Evolutionary conservation across 495 filamentous ascomycete genomes (phyloP).

Genomic region (Glonium stellatum): DNA sequence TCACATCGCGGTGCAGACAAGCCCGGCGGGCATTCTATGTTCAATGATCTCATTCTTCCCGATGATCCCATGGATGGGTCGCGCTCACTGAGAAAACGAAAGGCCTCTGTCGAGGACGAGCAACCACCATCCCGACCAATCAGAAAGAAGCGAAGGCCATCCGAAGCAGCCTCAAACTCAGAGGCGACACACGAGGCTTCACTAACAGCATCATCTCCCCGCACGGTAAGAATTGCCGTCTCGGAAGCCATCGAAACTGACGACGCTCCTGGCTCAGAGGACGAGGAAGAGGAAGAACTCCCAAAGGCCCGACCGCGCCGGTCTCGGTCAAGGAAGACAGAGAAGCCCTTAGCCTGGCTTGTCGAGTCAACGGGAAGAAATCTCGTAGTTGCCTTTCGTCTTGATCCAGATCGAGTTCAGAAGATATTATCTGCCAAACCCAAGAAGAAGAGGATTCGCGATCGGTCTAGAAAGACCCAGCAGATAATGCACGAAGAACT

Average conservation of each 20-base stretch:
- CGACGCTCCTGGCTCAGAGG: constrained; percentile 21
- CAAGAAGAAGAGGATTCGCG: constrained; percentile 45
- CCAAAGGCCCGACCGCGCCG: constrained; percentile 27
- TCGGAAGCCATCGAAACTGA: constrained; percentile 24
- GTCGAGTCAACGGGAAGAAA: constrained; percentile 33
- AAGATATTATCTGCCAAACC: constrained; percentile 49
- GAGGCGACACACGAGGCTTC: constrained; percentile 13
- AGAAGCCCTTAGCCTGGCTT: constrained; percentile 31
- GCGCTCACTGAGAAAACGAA: constrained; percentile 79
- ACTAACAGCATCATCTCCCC: constrained; percentile 18
- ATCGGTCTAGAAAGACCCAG: constrained; percentile 33
- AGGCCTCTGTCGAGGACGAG: constrained; percentile 55
- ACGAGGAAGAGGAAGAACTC: constrained; percentile 15
- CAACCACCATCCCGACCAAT: constrained; percentile 27
- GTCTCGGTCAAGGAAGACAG: constrained; percentile 22
- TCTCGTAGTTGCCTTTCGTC: constrained; percentile 52
- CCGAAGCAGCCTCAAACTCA: constrained; percentile 14
- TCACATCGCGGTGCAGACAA: constrained; percentile 60
- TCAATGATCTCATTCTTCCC: constrained; percentile 69
- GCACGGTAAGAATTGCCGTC: constrained; percentile 9
- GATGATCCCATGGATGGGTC: constrained; percentile 83
- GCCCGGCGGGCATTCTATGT: constrained; percentile 78
- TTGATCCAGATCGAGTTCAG: constrained; percentile 52
- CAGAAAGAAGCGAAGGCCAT: constrained; percentile 33
- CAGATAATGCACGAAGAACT: constrained; percentile 24